Conservation (phyloP, 306 rosid species). For the Fragaria nilgerrensis region DNA sequence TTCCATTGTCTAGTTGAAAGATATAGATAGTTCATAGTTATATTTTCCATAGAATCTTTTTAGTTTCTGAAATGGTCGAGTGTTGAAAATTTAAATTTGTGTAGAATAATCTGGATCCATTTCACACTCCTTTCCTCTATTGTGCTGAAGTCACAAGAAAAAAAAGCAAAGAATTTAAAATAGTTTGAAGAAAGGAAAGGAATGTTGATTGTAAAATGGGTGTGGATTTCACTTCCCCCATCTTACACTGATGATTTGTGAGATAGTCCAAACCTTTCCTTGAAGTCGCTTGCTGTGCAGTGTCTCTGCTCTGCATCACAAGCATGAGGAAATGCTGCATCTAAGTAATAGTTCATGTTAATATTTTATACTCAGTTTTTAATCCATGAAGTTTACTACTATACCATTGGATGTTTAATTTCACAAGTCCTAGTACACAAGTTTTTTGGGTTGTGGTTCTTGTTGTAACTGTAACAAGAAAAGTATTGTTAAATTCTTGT, state of each 20-base stretch:
- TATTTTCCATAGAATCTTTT: background rate
- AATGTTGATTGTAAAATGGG: background rate
- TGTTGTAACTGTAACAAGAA: conserved; percentile 3
- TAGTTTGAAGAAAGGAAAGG: background rate
- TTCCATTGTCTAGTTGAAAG: background rate
- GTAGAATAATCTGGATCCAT: background rate
- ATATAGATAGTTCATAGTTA: background rate
- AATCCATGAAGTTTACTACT: background rate
- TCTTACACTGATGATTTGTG: background rate
- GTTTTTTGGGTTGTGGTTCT: background rate
- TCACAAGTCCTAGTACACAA: background rate
- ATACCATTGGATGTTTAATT: background rate
- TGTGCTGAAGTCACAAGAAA: background rate
- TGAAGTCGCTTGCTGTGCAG: background rate
- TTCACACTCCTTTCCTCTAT: background rate
- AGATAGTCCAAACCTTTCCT: background rate
- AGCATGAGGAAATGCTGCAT: background rate
- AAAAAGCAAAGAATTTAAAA: background rate
- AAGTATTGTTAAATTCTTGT: background rate
- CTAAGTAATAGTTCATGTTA: background rate
- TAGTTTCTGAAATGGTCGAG: background rate
- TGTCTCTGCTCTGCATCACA: background rate
- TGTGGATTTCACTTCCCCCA: background rate
- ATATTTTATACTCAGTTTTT: background rate
- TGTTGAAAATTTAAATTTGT: background rate